phyloP scores from a whole-genome alignment of 768 basidiomycete genomes.

The Leccinum subtestaceum region DNA sequence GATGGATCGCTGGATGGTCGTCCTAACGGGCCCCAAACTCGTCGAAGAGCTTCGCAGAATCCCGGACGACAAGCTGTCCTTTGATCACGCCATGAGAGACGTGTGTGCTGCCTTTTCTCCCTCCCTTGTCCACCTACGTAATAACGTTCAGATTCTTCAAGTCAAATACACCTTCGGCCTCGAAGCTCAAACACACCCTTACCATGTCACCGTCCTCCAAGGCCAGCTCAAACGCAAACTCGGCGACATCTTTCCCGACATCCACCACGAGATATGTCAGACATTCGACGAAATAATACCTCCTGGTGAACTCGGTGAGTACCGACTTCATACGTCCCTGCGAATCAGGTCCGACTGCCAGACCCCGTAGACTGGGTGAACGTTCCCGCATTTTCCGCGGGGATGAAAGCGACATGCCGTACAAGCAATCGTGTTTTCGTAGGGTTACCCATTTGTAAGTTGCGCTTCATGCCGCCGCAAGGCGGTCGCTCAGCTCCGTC shows the following conservation, averaged over 20 bases:
- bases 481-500: slow-evolving; percentile 9
- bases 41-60: slow-evolving; percentile 51
- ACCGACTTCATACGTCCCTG: slow-evolving; percentile 1
- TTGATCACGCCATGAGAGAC: slow-evolving; percentile 37
- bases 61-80: slow-evolving; percentile 46
- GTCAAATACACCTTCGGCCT: slow-evolving; percentile 38
- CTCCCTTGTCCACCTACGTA: slow-evolving; percentile 16
- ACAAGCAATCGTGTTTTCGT: slow-evolving; percentile 42
- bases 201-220: slow-evolving; percentile 36
- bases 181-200: slow-evolving; percentile 32
- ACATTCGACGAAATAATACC: slow-evolving; percentile 32
- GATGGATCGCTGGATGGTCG: slow-evolving; percentile 44
- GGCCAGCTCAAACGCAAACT: slow-evolving; percentile 35
- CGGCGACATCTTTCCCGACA: slow-evolving; percentile 29
- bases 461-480: neutral
- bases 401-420: slow-evolving; percentile 35
- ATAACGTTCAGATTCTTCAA: slow-evolving; percentile 33
- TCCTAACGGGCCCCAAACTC: slow-evolving; percentile 40
- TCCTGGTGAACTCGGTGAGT: slow-evolving; percentile 18
- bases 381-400: slow-evolving; percentile 27
- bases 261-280: slow-evolving; percentile 34
- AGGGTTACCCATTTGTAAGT: slow-evolving; percentile 37
- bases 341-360: slow-evolving; percentile 9
- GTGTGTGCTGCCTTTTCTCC: slow-evolving; percentile 27
- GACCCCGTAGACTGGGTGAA: slow-evolving; percentile 29